phyloP scores from a whole-genome alignment of 768 basidiomycete species.

The Tricholoma furcatifolium region DNA sequence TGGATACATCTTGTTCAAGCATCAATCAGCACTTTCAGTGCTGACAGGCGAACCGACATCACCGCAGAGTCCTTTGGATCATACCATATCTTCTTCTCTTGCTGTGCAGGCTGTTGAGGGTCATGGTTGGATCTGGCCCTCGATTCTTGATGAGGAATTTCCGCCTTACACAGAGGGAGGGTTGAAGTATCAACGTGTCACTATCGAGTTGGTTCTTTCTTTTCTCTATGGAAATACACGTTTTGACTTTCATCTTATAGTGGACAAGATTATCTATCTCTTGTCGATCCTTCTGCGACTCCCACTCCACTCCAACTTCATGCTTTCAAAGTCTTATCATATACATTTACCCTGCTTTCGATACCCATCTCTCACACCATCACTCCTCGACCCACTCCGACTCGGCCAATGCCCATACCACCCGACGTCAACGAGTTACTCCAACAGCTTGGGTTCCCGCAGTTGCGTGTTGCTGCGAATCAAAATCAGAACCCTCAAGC shows the following conservation, averaged over 20 bases:
- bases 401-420: slow-evolving; percentile 35
- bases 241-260: slow-evolving; percentile 32
- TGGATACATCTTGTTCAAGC: slow-evolving; percentile 38
- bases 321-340: slow-evolving; percentile 61
- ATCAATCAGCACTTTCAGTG: slow-evolving; percentile 41
- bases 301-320: slow-evolving; percentile 64
- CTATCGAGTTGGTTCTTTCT: slow-evolving; percentile 38
- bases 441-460: slow-evolving; percentile 62
- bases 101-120: slow-evolving; percentile 35
- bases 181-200: slow-evolving; percentile 36
- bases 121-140: slow-evolving; percentile 50
- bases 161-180: slow-evolving; percentile 38
- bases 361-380: slow-evolving; percentile 26
- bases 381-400: slow-evolving; percentile 20
- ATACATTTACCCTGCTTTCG: slow-evolving; percentile 51
- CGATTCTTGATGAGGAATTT: slow-evolving; percentile 45
- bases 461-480: slow-evolving; percentile 38
- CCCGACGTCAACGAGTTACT: slow-evolving; percentile 60
- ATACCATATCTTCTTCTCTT: slow-evolving; percentile 19
- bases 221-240: neutral
- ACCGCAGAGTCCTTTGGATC: slow-evolving; percentile 3
- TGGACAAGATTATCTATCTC: slow-evolving; percentile 52
- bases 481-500: slow-evolving; percentile 33
- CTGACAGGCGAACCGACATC: slow-evolving; percentile 22
- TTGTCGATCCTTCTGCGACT: slow-evolving; percentile 39